These are phyloP conservation scores for Prunus davidiana DNA, from an alignment of 306 rosid genomes.

Conservation along the genomic window DNA sequence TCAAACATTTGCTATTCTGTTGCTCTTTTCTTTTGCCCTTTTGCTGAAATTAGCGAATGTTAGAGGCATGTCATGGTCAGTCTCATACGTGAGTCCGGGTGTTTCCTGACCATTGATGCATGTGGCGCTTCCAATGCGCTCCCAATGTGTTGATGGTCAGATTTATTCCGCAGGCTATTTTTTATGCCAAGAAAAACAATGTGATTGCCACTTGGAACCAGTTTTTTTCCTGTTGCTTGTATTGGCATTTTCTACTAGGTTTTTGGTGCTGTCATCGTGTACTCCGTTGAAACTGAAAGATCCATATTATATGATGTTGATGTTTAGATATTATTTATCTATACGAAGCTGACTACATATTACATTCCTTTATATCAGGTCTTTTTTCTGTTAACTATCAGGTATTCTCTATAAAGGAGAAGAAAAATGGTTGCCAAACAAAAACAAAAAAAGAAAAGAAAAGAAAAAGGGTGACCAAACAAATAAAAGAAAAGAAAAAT, in stretches of 20 bases:
- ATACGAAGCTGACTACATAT: neutral
- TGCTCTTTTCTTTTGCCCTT: neutral
- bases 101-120: too few species aligned
- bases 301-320: neutral
- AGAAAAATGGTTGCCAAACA: neutral
- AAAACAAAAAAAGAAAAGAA: neutral
- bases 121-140: too few species aligned
- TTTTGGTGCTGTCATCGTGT: neutral
- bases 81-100: too few species aligned
- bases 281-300: neutral
- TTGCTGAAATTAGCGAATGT: neutral
- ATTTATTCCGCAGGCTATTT: too few species aligned
- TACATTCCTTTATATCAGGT: neutral
- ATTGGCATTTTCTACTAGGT: neutral
- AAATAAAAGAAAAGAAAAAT: neutral
- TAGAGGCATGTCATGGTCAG: too few species aligned
- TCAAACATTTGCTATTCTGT: too few species aligned
- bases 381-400: neutral
- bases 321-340: neutral
- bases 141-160: too few species aligned
- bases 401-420: neutral
- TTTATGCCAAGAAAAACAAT: neutral
- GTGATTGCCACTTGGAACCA: neutral
- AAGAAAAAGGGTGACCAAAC: neutral
- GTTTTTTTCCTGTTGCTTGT: neutral